Percentiles rank a stretch among this genome's conserved stretches.
Evolutionary conservation across 192 early-diverging fungal genomes (phyloP).

Genomic region (Anaeromyces robustus): DNA sequence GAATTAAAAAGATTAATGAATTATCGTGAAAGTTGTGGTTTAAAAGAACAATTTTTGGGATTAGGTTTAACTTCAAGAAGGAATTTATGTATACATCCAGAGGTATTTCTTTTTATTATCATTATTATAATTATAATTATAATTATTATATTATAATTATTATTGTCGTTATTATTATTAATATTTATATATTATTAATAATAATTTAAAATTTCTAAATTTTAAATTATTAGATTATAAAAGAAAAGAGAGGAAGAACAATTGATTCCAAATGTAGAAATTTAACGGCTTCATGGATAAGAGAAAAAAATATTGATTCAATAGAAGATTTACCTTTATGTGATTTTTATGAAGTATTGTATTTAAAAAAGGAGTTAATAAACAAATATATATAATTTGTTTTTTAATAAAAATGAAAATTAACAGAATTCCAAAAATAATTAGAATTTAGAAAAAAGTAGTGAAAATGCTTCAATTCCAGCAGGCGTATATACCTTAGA

Average conservation of each 20-base stretch:
- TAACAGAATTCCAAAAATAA: no score
- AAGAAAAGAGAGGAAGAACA: conserved; percentile 68
- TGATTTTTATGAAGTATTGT: conserved; percentile 59
- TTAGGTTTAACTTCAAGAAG: conserved; percentile 83
- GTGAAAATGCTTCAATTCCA: conserved; percentile 46
- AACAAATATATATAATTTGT: no score
- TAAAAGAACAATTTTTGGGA: conserved; percentile 67
- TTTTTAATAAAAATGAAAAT: no score
- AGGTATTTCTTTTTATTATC: conserved; percentile 13
- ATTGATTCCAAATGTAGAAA: conserved; percentile 85
- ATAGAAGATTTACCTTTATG: conserved; percentile 35
- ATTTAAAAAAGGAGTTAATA: conserved; percentile 7
- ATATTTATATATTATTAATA: no score
- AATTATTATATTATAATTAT: no score
- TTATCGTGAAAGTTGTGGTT: conserved; percentile 55
- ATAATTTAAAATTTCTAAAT: neutral
- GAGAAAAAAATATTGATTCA: conserved; percentile 34
- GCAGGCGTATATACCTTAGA: conserved; percentile 93
- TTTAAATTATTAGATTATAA: conserved; percentile 33
- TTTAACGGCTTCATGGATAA: conserved; percentile 87
- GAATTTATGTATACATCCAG: conserved; percentile 87
- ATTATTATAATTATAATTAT: neutral
- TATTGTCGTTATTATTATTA: no score
- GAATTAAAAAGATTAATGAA: conserved; percentile 85
- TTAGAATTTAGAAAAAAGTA: conserved; percentile 52